These are phyloP conservation scores for Metschnikowia gruessii DNA, from an alignment of 805 yeast genomes.

Conservation along the genomic window DNA sequence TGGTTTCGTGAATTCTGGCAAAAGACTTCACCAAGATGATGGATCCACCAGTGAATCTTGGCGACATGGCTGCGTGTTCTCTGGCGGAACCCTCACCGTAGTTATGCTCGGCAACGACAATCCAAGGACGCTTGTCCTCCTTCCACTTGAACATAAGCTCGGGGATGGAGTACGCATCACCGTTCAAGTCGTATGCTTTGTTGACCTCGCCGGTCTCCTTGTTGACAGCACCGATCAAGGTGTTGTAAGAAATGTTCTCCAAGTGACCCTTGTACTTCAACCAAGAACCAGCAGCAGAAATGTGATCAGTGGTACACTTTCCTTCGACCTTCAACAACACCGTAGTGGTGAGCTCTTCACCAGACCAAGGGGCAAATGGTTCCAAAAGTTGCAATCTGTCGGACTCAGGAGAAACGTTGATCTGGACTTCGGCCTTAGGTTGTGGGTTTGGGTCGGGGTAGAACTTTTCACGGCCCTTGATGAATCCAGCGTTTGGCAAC, in stretches of 20 bases:
- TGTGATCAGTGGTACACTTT: slow-evolving; percentile 97
- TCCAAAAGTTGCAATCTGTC: slow-evolving; percentile 89
- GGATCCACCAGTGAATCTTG: slow-evolving; percentile 90
- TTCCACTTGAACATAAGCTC: slow-evolving; percentile 97
- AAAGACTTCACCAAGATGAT: slow-evolving; percentile 88
- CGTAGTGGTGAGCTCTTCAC: slow-evolving; percentile 72
- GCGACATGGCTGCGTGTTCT: slow-evolving; percentile 97
- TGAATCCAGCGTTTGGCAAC: slow-evolving; percentile 76
- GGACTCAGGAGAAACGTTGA: slow-evolving; percentile 80
- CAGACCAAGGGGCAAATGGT: slow-evolving; percentile 85
- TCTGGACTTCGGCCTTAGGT: slow-evolving; percentile 55
- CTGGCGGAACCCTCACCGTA: slow-evolving; percentile 99
- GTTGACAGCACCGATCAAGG: slow-evolving; percentile 94
- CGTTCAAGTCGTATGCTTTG: slow-evolving; percentile 82
- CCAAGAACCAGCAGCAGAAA: slow-evolving; percentile 99
- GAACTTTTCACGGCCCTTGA: slow-evolving; percentile 67
- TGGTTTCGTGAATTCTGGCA: slow-evolving; percentile 98
- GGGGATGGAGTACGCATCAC: slow-evolving; percentile 78
- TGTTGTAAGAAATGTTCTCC: slow-evolving; percentile 92
- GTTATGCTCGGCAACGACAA: slow-evolving; percentile 94
- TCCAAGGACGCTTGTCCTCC: slow-evolving; percentile 79
- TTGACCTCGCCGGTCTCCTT: slow-evolving; percentile 97
- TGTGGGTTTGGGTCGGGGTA: slow-evolving; percentile 71
- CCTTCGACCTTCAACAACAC: slow-evolving; percentile 92
- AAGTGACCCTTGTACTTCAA: slow-evolving; percentile 96